Conservation (phyloP, 208 protist species). For the Leptomonas pyrrhocoris region DNA sequence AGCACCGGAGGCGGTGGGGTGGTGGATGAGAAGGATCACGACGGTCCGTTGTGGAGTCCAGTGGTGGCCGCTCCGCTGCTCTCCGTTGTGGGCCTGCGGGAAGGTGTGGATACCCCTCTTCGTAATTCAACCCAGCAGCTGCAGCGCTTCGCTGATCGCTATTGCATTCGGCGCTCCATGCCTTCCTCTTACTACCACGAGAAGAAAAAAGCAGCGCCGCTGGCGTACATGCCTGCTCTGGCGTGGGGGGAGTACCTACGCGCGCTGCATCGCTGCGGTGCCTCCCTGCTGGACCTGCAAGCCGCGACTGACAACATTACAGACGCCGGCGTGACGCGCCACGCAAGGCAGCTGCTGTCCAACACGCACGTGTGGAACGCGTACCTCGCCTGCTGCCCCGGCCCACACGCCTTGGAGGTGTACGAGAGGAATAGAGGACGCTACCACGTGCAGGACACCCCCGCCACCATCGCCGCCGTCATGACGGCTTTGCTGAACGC, state of each 20-base stretch:
- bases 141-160: neutral
- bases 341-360: constrained; percentile 46
- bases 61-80: constrained; percentile 44
- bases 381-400: constrained; percentile 55
- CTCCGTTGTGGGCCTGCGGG: constrained; percentile 16
- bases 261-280: constrained; percentile 59
- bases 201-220: neutral
- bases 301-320: constrained; percentile 59
- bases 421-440: constrained; percentile 48
- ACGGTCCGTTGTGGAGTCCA: constrained; percentile 9
- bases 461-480: constrained; percentile 54
- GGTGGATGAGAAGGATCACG: neutral
- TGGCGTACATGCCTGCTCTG: constrained; percentile 60
- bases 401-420: constrained; percentile 56
- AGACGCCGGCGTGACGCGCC: constrained; percentile 42
- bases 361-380: constrained; percentile 73
- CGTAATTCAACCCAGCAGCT: neutral
- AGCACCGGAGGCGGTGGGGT: neutral
- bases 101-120: neutral
- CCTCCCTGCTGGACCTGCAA: constrained; percentile 47
- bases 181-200: neutral
- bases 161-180: constrained; percentile 8
- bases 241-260: constrained; percentile 74
- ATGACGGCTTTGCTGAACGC: constrained; percentile 54
- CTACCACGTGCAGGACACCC: constrained; percentile 59